Evolutionary conservation across 805 yeast species (phyloP).

Genomic region (Candida mattraensis): DNA sequence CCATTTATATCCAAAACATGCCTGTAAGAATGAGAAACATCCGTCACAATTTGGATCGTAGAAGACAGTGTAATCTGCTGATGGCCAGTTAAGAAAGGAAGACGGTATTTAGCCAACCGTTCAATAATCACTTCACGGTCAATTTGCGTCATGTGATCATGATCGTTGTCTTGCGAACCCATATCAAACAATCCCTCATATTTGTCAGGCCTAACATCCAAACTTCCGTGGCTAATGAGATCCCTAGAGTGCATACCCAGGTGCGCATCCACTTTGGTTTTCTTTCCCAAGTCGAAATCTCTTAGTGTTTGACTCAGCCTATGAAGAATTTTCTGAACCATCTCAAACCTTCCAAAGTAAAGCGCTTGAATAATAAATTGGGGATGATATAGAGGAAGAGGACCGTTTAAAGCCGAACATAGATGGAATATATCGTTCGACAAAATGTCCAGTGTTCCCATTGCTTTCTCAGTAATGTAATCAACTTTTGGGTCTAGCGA

Average conservation of each 20-base stretch:
- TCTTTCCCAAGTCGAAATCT: constrained; percentile 43
- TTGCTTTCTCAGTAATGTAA: constrained; percentile 48
- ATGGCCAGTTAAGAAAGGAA: constrained; percentile 85
- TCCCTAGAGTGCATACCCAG: constrained; percentile 24
- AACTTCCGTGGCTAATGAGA: constrained; percentile 7
- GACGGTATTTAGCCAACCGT: constrained; percentile 58
- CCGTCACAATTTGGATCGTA: constrained; percentile 62
- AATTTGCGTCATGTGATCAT: constrained; percentile 21
- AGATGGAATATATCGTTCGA: constrained; percentile 62
- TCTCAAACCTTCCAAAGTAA: constrained; percentile 54
- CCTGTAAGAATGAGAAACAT: constrained; percentile 46
- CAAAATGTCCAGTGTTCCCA: constrained; percentile 59
- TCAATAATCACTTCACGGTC: constrained; percentile 52
- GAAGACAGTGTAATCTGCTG: constrained; percentile 83
- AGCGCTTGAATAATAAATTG: constrained; percentile 77
- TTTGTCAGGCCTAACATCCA: constrained; percentile 1
- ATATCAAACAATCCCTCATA: constrained; percentile 29
- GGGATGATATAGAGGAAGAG: constrained; percentile 88
- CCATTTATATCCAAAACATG: constrained; percentile 63
- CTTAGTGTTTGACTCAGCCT: constrained; percentile 54
- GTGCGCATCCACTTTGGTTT: constrained; percentile 22
- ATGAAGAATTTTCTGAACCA: constrained; percentile 58
- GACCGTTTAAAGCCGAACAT: constrained; percentile 81
- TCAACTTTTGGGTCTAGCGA: constrained; percentile 52
- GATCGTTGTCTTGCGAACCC: constrained; percentile 21